These are phyloP conservation scores for Lactarius quietus DNA, from an alignment of 768 basidiomycete genomes.

Conservation along the genomic window DNA sequence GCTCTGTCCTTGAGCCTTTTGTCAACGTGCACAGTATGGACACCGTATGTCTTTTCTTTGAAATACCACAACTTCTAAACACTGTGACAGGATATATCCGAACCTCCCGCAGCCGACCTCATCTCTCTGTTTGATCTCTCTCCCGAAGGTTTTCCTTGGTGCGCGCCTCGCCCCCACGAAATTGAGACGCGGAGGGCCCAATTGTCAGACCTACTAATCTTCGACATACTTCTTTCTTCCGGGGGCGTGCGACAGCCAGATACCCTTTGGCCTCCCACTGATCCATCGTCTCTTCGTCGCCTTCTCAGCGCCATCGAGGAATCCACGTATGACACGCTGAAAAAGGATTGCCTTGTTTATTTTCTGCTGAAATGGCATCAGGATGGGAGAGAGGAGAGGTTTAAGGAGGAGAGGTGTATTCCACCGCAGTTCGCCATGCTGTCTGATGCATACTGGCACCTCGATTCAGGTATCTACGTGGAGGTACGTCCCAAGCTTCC, in stretches of 20 bases:
- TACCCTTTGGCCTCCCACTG: slow-evolving; percentile 64
- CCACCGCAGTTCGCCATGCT: slow-evolving; percentile 72
- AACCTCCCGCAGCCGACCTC: slow-evolving; percentile 14
- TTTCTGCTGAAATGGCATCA: slow-evolving; percentile 77
- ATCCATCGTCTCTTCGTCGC: slow-evolving; percentile 47
- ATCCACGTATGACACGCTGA: slow-evolving; percentile 67
- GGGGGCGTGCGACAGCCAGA: slow-evolving; percentile 61
- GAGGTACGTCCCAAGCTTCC: slow-evolving; percentile 45
- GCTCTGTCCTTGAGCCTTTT: background rate
- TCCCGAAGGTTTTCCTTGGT: slow-evolving; percentile 56
- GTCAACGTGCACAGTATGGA: background rate
- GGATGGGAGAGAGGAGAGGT: slow-evolving; percentile 56
- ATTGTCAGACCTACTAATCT: slow-evolving; percentile 62
- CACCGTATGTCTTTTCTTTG: slow-evolving; percentile 7
- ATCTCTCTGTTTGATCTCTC: slow-evolving; percentile 48
- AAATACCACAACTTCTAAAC: background rate
- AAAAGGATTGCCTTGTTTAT: slow-evolving; percentile 78
- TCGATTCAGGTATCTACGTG: slow-evolving; percentile 67
- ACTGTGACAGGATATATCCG: slow-evolving; percentile 12
- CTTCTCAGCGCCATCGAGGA: slow-evolving; percentile 59
- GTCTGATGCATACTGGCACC: slow-evolving; percentile 82
- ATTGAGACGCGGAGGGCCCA: slow-evolving; percentile 60
- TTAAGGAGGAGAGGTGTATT: slow-evolving; percentile 52
- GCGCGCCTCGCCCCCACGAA: slow-evolving; percentile 46
- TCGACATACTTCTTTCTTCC: slow-evolving; percentile 65